Conservation (phyloP, 2,329 filamentous ascomycete genomes). For the Mollisiaceae sp. region DNA sequence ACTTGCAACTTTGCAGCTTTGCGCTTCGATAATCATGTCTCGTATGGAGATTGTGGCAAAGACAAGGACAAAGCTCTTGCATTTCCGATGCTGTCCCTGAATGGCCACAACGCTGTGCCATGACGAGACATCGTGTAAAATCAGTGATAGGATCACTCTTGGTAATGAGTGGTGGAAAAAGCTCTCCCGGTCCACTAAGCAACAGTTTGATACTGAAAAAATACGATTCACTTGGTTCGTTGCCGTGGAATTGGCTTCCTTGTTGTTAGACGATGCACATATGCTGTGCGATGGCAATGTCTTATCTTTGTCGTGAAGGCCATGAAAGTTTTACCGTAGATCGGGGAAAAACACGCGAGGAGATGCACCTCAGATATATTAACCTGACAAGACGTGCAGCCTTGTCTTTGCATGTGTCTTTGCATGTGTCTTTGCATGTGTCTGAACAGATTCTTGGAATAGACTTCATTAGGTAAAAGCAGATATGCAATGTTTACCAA, state of each 20-base stretch:
- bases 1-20: background rate
- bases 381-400: background rate
- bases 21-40: background rate
- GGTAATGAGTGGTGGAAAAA: conserved; percentile 7
- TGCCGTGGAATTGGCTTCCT: background rate
- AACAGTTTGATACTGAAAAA: background rate
- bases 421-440: background rate
- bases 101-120: background rate
- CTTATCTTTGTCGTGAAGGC: background rate
- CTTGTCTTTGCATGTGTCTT: background rate
- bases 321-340: background rate
- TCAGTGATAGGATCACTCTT: background rate
- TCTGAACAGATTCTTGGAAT: background rate
- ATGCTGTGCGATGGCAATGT: conserved; percentile 15
- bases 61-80: background rate
- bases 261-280: conserved; percentile 13
- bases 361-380: conserved; percentile 3
- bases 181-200: background rate
- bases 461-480: conserved; percentile 2
- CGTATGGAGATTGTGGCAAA: background rate
- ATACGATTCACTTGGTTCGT: background rate
- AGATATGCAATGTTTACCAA: background rate
- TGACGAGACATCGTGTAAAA: background rate
- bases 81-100: background rate
- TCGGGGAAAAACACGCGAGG: background rate